Percentiles rank a stretch among this genome's conserved stretches.
Conservation (phyloP, 768 basidiomycete genomes). For the Termitomyces eurrhizus region DNA sequence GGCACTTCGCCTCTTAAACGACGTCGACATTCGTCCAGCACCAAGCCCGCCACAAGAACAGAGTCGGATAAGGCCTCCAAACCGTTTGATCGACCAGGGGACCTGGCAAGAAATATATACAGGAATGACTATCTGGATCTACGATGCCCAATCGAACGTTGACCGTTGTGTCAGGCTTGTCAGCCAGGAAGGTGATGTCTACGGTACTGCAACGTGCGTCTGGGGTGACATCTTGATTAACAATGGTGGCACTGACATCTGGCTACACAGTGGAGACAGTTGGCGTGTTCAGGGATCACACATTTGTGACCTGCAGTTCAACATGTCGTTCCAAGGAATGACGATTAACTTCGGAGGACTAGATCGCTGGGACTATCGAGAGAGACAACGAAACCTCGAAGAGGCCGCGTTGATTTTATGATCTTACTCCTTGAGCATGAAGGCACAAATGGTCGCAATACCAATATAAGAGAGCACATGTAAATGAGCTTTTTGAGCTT, state of each 20-base stretch:
- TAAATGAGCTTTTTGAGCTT: slow-evolving; percentile 25
- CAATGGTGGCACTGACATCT: neutral
- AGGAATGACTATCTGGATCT: slow-evolving; percentile 72
- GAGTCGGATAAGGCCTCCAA: slow-evolving; percentile 43
- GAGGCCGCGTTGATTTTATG: slow-evolving; percentile 34
- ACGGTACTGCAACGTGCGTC: slow-evolving; percentile 76
- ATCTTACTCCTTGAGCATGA: neutral
- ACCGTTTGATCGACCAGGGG: slow-evolving; percentile 55
- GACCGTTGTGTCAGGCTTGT: slow-evolving; percentile 71
- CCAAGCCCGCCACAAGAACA: slow-evolving; percentile 43
- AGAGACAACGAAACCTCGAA: slow-evolving; percentile 60
- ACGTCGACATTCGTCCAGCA: slow-evolving; percentile 59
- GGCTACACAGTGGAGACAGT: slow-evolving; percentile 61
- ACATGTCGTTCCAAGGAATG: slow-evolving; percentile 54
- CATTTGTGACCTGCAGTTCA: slow-evolving; percentile 70
- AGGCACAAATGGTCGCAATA: neutral
- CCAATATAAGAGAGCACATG: slow-evolving; percentile 5
- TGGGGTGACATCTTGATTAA: neutral
- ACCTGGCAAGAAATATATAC: slow-evolving; percentile 74
- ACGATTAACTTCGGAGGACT: slow-evolving; percentile 73
- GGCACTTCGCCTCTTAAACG: slow-evolving; percentile 66
- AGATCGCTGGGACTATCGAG: slow-evolving; percentile 66
- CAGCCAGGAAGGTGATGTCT: slow-evolving; percentile 54
- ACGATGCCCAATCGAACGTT: slow-evolving; percentile 59
- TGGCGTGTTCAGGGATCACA: slow-evolving; percentile 73